Base-by-base conservation (phyloP, 208 protist species). In the Acanthamoeba sp. region DNA sequence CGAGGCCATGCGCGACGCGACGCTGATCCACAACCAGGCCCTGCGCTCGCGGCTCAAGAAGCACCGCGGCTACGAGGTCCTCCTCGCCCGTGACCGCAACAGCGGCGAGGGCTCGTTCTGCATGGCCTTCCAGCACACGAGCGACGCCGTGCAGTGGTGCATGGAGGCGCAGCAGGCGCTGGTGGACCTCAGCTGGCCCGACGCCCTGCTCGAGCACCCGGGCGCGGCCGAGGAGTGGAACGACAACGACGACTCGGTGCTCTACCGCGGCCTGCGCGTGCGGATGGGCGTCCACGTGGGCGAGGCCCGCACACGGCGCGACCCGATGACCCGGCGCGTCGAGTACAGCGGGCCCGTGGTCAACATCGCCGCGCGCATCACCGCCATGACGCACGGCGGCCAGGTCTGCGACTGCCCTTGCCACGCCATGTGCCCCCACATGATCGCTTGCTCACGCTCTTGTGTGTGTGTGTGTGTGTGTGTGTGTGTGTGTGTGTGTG, bases 41-140 rank as follows among this genome's bases (percentile, higher is more conserved):
- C 20, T 93, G 24, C 59, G 90, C 14, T 0, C n/a, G 42, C 88
- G 71, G 48, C 27, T 95, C 42, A 36, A 62, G 29, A 57, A 84
- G 48, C 78, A 91, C 38, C 42, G 69, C 20, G 94, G 82, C 40
- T 94, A 95, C 78, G 89, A 62, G n/a, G 27, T 40, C 29, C n/a
- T 88, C 78, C 57, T 88, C 18, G n/a, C 34, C 78, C 34, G 42
- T 40, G 84, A 90, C 14, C 34, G 7, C 34, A 73, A 24, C 45
- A 50, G 87, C 34, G 87, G 87, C n/a, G 87, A 92, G 29, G 87
- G 87, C 57, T 92, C 59, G 27, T 93, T 93, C 90, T 62, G 16
- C 32, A 36, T 93, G 36, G 64, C 90, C 9, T 93, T 93, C 90
- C 64, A 78, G n/a, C 32, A 52, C 20, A 32, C 50, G 34, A 55